Percentiles rank a stretch among this genome's conserved stretches.
Conservation (phyloP, 257 asterid genomes). For the Datura wrightii region DNA sequence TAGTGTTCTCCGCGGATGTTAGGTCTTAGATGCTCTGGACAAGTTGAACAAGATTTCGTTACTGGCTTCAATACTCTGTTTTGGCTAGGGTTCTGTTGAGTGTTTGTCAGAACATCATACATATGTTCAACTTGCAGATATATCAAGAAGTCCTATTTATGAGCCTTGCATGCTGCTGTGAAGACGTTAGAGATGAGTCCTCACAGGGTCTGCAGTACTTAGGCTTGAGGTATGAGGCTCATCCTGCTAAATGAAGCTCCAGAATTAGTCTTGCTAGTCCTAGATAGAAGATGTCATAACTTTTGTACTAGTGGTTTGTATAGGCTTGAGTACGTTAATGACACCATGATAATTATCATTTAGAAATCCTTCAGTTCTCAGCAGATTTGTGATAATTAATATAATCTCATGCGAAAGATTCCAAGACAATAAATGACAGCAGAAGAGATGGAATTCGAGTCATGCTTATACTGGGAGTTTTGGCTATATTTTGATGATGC, state of each 20-base stretch:
- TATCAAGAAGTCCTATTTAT: background rate
- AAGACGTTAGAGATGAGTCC: background rate
- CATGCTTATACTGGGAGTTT: background rate
- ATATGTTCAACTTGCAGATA: background rate
- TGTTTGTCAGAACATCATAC: too few species aligned
- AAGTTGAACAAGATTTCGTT: too few species aligned
- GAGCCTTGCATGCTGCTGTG: background rate
- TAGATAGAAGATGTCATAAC: background rate
- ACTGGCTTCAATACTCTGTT: too few species aligned
- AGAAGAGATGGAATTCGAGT: background rate
- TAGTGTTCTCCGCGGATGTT: too few species aligned
- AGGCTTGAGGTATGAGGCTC: background rate
- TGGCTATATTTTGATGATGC: background rate
- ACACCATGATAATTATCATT: constrained; percentile 1
- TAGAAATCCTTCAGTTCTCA: background rate
- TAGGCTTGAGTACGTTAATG: background rate
- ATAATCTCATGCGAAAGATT: background rate
- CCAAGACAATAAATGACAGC: background rate
- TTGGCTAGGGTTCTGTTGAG: too few species aligned
- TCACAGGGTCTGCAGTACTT: background rate
- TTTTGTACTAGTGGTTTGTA: background rate
- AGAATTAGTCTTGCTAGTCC: background rate
- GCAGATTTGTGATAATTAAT: background rate
- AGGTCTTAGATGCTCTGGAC: too few species aligned
- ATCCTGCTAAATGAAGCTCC: background rate